A percentile compares a stretch with the other conserved stretches of the same genome.
These are phyloP conservation scores for Penicillium taxi DNA, from an alignment of 495 filamentous ascomycete genomes.

Conservation along the genomic window DNA sequence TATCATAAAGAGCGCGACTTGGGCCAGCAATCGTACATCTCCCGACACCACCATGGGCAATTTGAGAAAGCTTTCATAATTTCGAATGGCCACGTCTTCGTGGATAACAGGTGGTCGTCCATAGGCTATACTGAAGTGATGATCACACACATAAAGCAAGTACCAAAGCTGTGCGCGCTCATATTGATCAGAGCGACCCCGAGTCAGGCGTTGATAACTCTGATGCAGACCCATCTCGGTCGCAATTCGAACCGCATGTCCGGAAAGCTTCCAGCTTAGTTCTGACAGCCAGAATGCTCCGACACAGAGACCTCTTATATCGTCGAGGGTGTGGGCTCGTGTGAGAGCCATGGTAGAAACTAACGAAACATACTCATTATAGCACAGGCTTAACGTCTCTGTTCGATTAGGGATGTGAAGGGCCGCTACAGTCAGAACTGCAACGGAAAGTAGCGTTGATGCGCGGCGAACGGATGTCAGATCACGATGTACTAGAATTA, in stretches of 20 bases:
- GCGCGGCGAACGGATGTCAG: conserved; percentile 42
- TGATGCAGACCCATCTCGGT: conserved; percentile 47
- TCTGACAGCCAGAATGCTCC: conserved; percentile 49
- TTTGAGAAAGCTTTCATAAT: conserved; percentile 45
- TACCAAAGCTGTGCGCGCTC: conserved; percentile 44
- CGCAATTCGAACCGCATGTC: conserved; percentile 47
- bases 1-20: conserved; percentile 51
- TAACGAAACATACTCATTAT: conserved; percentile 43
- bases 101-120: conserved; percentile 48
- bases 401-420: conserved; percentile 46
- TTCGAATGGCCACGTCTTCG: conserved; percentile 44
- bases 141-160: conserved; percentile 48
- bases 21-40: conserved; percentile 47
- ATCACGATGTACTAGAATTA: conserved; percentile 45
- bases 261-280: conserved; percentile 47
- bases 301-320: conserved; percentile 45
- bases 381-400: conserved; percentile 43
- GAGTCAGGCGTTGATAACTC: conserved; percentile 42
- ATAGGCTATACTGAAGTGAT: conserved; percentile 49
- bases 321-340: conserved; percentile 42
- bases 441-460: conserved; percentile 43
- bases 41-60: conserved; percentile 39
- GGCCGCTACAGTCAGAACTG: conserved; percentile 45
- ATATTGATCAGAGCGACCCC: conserved; percentile 41
- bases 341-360: conserved; percentile 47